Evolutionary conservation across 306 rosid species (phyloP).

Genomic region (Cicer chorassanicum): DNA sequence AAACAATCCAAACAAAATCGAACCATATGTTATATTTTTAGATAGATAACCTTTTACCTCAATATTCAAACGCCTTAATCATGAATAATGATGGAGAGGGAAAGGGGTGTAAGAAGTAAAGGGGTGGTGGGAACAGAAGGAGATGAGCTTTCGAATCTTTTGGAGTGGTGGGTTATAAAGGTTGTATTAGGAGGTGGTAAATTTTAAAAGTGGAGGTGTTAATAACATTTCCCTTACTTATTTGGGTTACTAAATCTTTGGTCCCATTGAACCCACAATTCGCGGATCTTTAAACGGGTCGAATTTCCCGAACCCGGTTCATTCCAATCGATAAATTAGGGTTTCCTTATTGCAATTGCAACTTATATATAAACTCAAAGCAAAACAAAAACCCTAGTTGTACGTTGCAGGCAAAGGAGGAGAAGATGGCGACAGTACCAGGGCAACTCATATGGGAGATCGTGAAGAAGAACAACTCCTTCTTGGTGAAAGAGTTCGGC

Average conservation of each 20-base stretch:
- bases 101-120: too few relatives aligned
- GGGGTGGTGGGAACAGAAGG: too few relatives aligned
- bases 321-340: constrained; percentile 47
- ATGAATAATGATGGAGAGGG: too few relatives aligned
- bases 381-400: constrained; percentile 4
- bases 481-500: constrained; percentile 87
- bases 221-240: too few relatives aligned
- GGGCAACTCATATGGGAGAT: constrained; percentile 97
- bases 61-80: too few relatives aligned
- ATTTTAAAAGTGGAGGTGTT: too few relatives aligned
- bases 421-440: constrained; percentile 75
- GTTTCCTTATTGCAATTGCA: constrained; percentile 42
- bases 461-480: constrained; percentile 86
- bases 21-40: too few relatives aligned
- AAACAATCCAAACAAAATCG: too few relatives aligned
- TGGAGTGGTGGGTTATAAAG: too few relatives aligned
- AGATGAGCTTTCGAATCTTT: too few relatives aligned
- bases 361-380: constrained; percentile 38
- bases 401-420: constrained; percentile 41
- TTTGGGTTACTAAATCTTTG: background rate
- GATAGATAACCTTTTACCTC: too few relatives aligned
- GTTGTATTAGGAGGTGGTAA: too few relatives aligned
- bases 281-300: background rate
- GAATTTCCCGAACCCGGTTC: constrained; percentile 38
- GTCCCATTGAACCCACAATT: background rate